Base-by-base conservation (phyloP, 805 yeast species). In the Saccharomyces eubayanus region DNA sequence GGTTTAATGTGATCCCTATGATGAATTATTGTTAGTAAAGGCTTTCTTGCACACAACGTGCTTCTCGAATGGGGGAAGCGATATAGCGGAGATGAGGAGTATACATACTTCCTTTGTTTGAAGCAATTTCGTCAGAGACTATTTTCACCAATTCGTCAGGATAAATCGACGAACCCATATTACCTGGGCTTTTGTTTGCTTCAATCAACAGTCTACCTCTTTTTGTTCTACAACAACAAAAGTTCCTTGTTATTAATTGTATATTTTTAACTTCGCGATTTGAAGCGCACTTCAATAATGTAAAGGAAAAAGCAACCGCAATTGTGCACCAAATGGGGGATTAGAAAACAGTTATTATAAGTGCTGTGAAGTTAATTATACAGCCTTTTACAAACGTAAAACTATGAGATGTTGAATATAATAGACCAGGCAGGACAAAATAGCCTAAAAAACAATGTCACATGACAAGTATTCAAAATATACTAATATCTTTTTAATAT, bases 141-240 rank as follows among this genome's bases (percentile, higher is more conserved):
- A 58, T 57, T 6, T 55, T 53, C n/a, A 64, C 64, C 31, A 69
- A 51, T 53, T 70, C 71, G 54, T 68, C 71, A 2, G 72, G 72
- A 43, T 59, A 64, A 5, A 57, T 55, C 16, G 56, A 31, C n/a
- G 29, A 41, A 28, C 43, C 46, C 48, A 45, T 51, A 46, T 12
- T 36, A 16, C 11, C 12, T 14, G 29, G 29, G 21, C 20, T 5
- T 31, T 28, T 2, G 36, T 48, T 28, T n/a, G 28, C 31, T 30
- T 30, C n/a, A 48, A 48, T 12, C 20, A 28, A 48, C 31, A 6
- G 5, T 8, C 12, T 11, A 9, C 43, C 16, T 36, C 43, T 16
- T 16, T 36, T 10, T 8, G 29, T 28, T 31, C 41, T 43, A 27
- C 47, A 53, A 28, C 21, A 48, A 20, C 2, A 36, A 16, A 36